These are phyloP conservation scores for Fusarium sarcochroum DNA, from an alignment of 2,329 filamentous ascomycete species.

Conservation along the genomic window DNA sequence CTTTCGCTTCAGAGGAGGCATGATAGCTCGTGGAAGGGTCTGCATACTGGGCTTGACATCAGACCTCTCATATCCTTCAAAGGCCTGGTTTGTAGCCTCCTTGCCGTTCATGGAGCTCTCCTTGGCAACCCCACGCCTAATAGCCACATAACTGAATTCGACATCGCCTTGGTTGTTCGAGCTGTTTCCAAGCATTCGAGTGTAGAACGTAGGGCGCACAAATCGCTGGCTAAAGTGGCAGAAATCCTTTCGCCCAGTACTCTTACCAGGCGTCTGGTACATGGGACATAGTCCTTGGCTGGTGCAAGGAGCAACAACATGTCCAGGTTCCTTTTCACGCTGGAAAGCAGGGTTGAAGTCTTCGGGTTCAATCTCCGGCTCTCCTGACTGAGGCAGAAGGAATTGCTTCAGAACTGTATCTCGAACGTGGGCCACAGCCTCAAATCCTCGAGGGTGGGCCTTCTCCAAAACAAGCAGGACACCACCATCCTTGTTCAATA, in stretches of 20 bases:
- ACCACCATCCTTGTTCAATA: slow-evolving; percentile 87
- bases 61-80: slow-evolving; percentile 76
- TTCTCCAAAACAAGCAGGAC: slow-evolving; percentile 92
- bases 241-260: slow-evolving; percentile 84
- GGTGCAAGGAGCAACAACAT: slow-evolving; percentile 84
- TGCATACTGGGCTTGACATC: slow-evolving; percentile 67
- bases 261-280: slow-evolving; percentile 80
- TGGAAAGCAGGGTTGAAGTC: slow-evolving; percentile 57
- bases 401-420: slow-evolving; percentile 82
- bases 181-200: slow-evolving; percentile 77
- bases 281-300: slow-evolving; percentile 92
- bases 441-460: slow-evolving; percentile 90
- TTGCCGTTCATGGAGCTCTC: slow-evolving; percentile 61
- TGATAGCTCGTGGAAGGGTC: slow-evolving; percentile 81
- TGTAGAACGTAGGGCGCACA: slow-evolving; percentile 85
- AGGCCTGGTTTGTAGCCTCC: slow-evolving; percentile 74
- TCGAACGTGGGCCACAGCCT: slow-evolving; percentile 88
- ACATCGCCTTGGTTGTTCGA: slow-evolving; percentile 90
- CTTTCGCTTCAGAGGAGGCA: slow-evolving; percentile 86
- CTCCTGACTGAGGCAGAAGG: slow-evolving; percentile 67
- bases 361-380: slow-evolving; percentile 52
- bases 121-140: slow-evolving; percentile 78
- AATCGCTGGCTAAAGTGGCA: slow-evolving; percentile 94
- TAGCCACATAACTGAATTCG: slow-evolving; percentile 88
- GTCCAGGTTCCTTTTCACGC: slow-evolving; percentile 69